Evolutionary conservation across 2,329 filamentous ascomycete species (phyloP).

Genomic region (Fusarium aywerte): DNA sequence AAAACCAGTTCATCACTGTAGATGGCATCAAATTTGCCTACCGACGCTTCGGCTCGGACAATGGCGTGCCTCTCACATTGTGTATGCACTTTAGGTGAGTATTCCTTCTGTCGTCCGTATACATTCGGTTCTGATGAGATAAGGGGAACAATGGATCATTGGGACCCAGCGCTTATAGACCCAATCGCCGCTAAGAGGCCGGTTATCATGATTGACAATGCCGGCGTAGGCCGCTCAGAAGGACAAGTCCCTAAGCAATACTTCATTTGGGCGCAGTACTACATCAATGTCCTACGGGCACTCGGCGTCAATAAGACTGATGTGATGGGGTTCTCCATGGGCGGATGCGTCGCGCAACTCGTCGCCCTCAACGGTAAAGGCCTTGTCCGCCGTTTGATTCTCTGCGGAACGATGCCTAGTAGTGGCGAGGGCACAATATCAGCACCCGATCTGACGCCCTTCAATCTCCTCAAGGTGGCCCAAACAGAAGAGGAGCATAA

Average conservation of each 20-base stretch:
- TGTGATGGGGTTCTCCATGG: slow-evolving; percentile 63
- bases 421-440: slow-evolving; percentile 49
- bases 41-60: slow-evolving; percentile 44
- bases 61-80: slow-evolving; percentile 49
- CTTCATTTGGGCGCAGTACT: slow-evolving; percentile 49
- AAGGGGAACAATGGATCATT: slow-evolving; percentile 54
- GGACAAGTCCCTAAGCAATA: slow-evolving; percentile 54
- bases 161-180: slow-evolving; percentile 59
- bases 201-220: slow-evolving; percentile 60
- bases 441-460: slow-evolving; percentile 48
- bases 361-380: slow-evolving; percentile 54
- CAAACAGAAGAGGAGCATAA: slow-evolving; percentile 49
- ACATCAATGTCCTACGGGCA: slow-evolving; percentile 50
- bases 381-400: slow-evolving; percentile 54
- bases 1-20: slow-evolving; percentile 47
- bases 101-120: neutral
- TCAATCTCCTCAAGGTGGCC: slow-evolving; percentile 49
- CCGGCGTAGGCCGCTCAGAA: slow-evolving; percentile 58
- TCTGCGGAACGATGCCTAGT: slow-evolving; percentile 58
- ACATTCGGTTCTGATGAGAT: neutral
- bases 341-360: slow-evolving; percentile 59
- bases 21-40: slow-evolving; percentile 49
- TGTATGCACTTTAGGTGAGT: slow-evolving; percentile 50
- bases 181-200: slow-evolving; percentile 55
- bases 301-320: slow-evolving; percentile 56